phyloP scores from a whole-genome alignment of 495 filamentous ascomycete species.

The Cenococcum geophilum region DNA sequence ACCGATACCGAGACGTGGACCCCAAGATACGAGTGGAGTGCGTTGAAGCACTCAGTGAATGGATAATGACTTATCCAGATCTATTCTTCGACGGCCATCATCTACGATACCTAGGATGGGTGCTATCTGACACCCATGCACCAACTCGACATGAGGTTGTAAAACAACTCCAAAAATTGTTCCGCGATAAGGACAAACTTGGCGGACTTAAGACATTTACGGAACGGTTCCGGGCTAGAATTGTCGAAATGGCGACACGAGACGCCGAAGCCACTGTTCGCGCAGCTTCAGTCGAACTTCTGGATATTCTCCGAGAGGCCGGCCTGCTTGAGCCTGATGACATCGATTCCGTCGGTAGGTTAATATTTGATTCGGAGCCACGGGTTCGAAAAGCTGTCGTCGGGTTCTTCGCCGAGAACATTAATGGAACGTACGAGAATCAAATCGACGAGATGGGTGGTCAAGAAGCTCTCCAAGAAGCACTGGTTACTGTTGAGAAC shows the following conservation, averaged over 20 bases:
- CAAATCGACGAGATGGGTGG: conserved; percentile 79
- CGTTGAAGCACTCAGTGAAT: conserved; percentile 72
- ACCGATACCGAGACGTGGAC: conserved; percentile 92
- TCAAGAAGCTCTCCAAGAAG: conserved; percentile 67
- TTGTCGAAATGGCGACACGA: conserved; percentile 85
- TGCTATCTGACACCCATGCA: conserved; percentile 69
- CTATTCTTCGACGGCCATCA: conserved; percentile 82
- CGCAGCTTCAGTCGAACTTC: conserved; percentile 66
- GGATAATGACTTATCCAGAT: conserved; percentile 77
- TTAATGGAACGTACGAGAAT: conserved; percentile 72
- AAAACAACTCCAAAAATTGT: conserved; percentile 70
- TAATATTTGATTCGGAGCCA: conserved; percentile 81
- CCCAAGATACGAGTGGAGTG: conserved; percentile 79
- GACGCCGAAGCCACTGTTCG: conserved; percentile 76
- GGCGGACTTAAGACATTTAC: conserved; percentile 79
- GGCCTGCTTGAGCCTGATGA: conserved; percentile 87
- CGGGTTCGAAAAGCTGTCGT: conserved; percentile 81
- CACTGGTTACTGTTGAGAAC: conserved; percentile 50
- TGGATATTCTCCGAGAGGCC: conserved; percentile 72
- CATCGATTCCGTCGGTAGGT: conserved; percentile 72
- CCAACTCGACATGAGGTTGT: conserved; percentile 69
- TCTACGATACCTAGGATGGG: conserved; percentile 90
- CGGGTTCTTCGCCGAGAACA: conserved; percentile 78
- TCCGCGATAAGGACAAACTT: conserved; percentile 67
- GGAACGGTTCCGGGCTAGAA: conserved; percentile 75